Evolutionary conservation across 352 stramenopile genomes (phyloP).

Genomic region (Pythium brassicae): DNA sequence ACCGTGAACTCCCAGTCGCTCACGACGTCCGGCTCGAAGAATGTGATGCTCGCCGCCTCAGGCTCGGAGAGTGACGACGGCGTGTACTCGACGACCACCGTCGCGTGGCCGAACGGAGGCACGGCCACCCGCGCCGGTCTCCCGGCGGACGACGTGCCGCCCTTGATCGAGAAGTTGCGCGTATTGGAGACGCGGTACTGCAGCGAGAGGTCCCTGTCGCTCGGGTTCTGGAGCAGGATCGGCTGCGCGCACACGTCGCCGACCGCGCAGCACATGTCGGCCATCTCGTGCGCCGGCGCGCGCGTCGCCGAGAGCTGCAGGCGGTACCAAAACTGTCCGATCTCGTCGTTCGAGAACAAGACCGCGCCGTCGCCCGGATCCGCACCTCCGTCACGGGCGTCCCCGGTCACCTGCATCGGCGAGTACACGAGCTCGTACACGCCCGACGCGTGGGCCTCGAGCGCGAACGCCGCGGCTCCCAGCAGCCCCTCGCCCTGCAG

Average conservation of each 20-base stretch:
- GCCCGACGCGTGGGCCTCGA: slow-evolving; percentile 60
- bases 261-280: slow-evolving; percentile 81
- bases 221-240: slow-evolving; percentile 90
- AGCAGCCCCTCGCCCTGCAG: slow-evolving; percentile 84
- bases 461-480: slow-evolving; percentile 62
- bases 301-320: slow-evolving; percentile 72
- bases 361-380: slow-evolving; percentile 65
- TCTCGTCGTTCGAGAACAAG: slow-evolving; percentile 84
- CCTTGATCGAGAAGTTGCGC: slow-evolving; percentile 88
- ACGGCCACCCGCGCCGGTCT: slow-evolving; percentile 33
- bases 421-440: slow-evolving; percentile 93
- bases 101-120: slow-evolving; percentile 59
- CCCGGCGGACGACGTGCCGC: background rate
- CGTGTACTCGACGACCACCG: slow-evolving; percentile 84
- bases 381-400: background rate
- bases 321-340: slow-evolving; percentile 94
- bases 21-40: slow-evolving; percentile 66
- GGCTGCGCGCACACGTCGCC: slow-evolving; percentile 70
- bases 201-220: slow-evolving; percentile 69
- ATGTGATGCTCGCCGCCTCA: slow-evolving; percentile 63
- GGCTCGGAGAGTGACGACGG: slow-evolving; percentile 86
- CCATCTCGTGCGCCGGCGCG: slow-evolving; percentile 41
- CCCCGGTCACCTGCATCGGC: slow-evolving; percentile 60
- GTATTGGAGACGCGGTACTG: slow-evolving; percentile 68
- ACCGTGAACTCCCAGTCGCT: slow-evolving; percentile 90